These are phyloP conservation scores for Phytophthora europaea DNA, from an alignment of 352 stramenopile genomes.

Conservation along the genomic window DNA sequence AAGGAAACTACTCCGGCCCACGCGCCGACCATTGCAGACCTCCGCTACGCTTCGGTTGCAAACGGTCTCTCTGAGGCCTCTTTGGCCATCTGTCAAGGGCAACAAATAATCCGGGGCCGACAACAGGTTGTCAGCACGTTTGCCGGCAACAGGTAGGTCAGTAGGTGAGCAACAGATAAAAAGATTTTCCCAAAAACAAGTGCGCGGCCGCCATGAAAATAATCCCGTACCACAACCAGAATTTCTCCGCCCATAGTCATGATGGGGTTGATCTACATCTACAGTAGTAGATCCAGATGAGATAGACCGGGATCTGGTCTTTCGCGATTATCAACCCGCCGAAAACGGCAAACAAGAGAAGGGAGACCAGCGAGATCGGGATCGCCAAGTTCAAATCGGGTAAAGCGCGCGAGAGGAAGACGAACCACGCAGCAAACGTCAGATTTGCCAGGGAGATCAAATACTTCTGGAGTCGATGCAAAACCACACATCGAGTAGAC, in stretches of 20 bases:
- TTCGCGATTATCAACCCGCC: conserved; percentile 35
- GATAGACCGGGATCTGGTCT: conserved; percentile 36
- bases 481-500: background rate
- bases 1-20: too few relatives aligned
- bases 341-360: conserved; percentile 37
- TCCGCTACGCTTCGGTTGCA: too few relatives aligned
- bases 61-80: too few relatives aligned
- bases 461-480: background rate
- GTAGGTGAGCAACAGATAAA: too few relatives aligned
- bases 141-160: too few relatives aligned
- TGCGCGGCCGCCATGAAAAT: conserved; percentile 22
- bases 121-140: too few relatives aligned
- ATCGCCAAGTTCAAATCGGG: conserved; percentile 37
- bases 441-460: conserved; percentile 44
- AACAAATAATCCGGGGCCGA: too few relatives aligned
- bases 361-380: conserved; percentile 24
- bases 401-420: conserved; percentile 18
- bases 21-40: too few relatives aligned
- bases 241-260: conserved; percentile 26
- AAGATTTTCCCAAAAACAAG: too few relatives aligned
- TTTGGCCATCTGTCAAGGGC: too few relatives aligned
- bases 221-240: conserved; percentile 37
- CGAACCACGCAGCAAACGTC: conserved; percentile 27
- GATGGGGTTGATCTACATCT: background rate
- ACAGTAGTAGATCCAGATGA: background rate